phyloP scores from a whole-genome alignment of 441 rosid species.

The Rhodomyrtus psidioides region DNA sequence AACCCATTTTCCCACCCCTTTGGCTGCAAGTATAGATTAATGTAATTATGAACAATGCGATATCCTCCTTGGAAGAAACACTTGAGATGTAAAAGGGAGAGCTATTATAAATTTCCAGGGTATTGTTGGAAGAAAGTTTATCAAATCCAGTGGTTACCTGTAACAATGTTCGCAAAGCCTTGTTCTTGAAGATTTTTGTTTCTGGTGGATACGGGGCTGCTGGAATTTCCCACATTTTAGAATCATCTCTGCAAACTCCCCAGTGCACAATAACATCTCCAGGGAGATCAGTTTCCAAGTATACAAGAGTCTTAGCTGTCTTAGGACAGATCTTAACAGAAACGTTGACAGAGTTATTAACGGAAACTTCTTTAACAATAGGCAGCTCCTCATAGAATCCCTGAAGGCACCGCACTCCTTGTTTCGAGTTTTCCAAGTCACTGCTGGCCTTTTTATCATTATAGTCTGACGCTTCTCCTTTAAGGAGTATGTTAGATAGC shows the following conservation, averaged over 20 bases:
- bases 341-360: conserved; percentile 43
- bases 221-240: conserved; percentile 80
- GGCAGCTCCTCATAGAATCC: conserved; percentile 75
- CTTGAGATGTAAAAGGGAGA: background rate
- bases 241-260: conserved; percentile 88
- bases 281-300: conserved; percentile 72
- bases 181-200: conserved; percentile 62
- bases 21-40: conserved; percentile 38
- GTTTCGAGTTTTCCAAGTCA: conserved; percentile 23
- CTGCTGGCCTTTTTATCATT: conserved; percentile 21
- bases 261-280: conserved; percentile 88
- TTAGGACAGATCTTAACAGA: conserved; percentile 55
- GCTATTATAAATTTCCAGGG: conserved; percentile 1
- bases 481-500: conserved; percentile 41
- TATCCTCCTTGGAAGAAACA: background rate
- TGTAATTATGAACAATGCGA: background rate
- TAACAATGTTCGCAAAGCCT: conserved; percentile 75
- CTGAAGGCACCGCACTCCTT: conserved; percentile 30
- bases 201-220: conserved; percentile 72
- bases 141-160: conserved; percentile 37
- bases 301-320: conserved; percentile 51
- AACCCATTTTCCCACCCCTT: conserved; percentile 54
- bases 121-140: background rate
- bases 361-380: conserved; percentile 38
- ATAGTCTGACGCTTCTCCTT: conserved; percentile 29